These are phyloP conservation scores for Xylaria palmicola DNA, from an alignment of 495 filamentous ascomycete species.

Conservation along the genomic window DNA sequence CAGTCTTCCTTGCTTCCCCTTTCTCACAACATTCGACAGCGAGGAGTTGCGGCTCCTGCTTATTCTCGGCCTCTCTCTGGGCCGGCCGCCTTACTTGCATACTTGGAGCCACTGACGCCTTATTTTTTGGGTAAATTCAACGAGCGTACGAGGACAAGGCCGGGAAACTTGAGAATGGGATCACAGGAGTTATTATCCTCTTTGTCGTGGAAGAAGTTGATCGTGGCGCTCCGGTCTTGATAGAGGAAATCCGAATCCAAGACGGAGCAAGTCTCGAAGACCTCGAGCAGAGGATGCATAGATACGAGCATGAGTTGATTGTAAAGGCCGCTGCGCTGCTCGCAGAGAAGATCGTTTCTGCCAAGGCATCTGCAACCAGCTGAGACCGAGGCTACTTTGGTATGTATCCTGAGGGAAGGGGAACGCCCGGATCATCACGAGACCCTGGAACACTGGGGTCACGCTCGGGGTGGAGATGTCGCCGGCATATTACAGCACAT, in stretches of 20 bases:
- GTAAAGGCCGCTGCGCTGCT: constrained; percentile 63
- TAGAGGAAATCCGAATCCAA: constrained; percentile 66
- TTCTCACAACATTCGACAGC: neutral
- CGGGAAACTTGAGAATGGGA: constrained; percentile 63
- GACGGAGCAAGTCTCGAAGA: constrained; percentile 64
- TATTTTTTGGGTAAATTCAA: constrained; percentile 53
- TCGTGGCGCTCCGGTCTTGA: constrained; percentile 71
- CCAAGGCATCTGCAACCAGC: constrained; percentile 41
- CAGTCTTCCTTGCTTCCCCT: constrained; percentile 31
- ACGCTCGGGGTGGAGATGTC: neutral
- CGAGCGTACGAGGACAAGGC: constrained; percentile 71
- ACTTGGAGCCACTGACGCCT: neutral
- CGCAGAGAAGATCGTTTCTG: constrained; percentile 44
- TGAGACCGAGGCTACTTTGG: constrained; percentile 15
- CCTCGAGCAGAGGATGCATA: constrained; percentile 70
- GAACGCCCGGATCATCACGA: no score
- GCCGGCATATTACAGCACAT: neutral
- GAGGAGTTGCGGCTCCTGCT: neutral
- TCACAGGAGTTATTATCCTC: constrained; percentile 93
- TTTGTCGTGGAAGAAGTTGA: constrained; percentile 85
- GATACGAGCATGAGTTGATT: constrained; percentile 66
- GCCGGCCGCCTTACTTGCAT: neutral
- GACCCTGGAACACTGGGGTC: neutral
- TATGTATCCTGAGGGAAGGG: no score
- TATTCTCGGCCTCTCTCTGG: neutral